These are phyloP conservation scores for Zoysia japonica DNA, from an alignment of 176 grass and related monocot genomes.

Conservation along the genomic window DNA sequence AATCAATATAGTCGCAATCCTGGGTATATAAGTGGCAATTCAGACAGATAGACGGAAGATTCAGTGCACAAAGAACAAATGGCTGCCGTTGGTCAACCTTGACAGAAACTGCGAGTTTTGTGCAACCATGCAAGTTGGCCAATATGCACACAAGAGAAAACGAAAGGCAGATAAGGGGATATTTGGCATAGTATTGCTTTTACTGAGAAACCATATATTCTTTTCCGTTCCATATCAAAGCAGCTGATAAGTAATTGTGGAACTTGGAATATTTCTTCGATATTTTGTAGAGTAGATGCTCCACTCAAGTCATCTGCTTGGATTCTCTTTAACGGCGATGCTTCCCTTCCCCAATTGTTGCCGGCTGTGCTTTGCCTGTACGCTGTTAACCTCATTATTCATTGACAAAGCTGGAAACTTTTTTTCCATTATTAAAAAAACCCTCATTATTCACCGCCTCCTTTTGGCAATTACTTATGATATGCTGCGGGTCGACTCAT, in stretches of 20 bases:
- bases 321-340: neutral
- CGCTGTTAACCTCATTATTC: neutral
- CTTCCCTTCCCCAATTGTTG: neutral
- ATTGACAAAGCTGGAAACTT: no score
- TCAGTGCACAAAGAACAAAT: constrained; percentile 2
- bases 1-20: neutral
- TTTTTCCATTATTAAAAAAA: no score
- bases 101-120: neutral
- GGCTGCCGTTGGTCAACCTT: neutral
- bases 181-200: constrained; percentile 11
- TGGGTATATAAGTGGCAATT: constrained; percentile 7
- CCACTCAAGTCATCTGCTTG: neutral
- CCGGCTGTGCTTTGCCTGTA: neutral
- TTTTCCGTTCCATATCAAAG: neutral
- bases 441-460: no score
- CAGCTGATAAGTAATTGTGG: neutral
- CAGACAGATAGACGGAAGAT: constrained; percentile 4
- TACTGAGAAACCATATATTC: constrained; percentile 19
- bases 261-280: constrained; percentile 7
- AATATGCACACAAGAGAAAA: neutral
- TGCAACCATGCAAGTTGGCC: constrained; percentile 29
- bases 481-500: no score
- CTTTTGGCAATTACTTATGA: no score
- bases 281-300: constrained; percentile 7
- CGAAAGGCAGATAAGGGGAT: constrained; percentile 22